phyloP scores from a whole-genome alignment of 1,139 yeast species.

The Maudiozyma humilis region DNA sequence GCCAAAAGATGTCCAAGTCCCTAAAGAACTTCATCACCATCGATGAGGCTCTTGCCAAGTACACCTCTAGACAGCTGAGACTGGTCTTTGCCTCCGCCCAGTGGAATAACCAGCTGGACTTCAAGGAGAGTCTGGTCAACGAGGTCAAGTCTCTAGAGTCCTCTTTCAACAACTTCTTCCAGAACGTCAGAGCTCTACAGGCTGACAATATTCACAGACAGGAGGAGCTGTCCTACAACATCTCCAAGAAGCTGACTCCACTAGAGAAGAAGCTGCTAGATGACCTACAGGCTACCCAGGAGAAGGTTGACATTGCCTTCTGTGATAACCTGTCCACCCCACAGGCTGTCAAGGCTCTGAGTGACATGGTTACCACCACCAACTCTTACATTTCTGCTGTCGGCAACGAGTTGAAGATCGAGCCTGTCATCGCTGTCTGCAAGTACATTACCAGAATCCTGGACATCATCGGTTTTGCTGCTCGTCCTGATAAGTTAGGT shows the following conservation, averaged over 20 bases:
- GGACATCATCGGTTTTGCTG: slow-evolving; percentile 64
- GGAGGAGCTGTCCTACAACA: slow-evolving; percentile 27
- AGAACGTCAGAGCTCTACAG: slow-evolving; percentile 69
- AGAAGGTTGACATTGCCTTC: slow-evolving; percentile 66
- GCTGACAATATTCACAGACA: slow-evolving; percentile 37
- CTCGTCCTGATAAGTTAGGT: slow-evolving; percentile 64
- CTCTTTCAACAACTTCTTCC: slow-evolving; percentile 71
- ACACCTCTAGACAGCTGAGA: slow-evolving; percentile 73
- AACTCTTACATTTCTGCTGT: slow-evolving; percentile 61
- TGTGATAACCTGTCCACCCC: slow-evolving; percentile 85
- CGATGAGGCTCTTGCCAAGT: slow-evolving; percentile 71
- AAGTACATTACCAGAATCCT: slow-evolving; percentile 65
- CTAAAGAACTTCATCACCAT: slow-evolving; percentile 92
- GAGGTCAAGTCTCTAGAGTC: slow-evolving; percentile 76
- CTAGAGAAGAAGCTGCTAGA: slow-evolving; percentile 49
- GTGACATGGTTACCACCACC: slow-evolving; percentile 60
- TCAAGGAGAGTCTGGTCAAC: slow-evolving; percentile 66
- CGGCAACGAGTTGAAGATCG: slow-evolving; percentile 49
- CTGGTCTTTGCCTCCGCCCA: slow-evolving; percentile 82
- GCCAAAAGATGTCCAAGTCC: slow-evolving; percentile 95
- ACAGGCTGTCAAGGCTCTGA: slow-evolving; percentile 53
- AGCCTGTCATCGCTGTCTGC: slow-evolving; percentile 56
- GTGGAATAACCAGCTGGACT: slow-evolving; percentile 91
- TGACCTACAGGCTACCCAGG: slow-evolving; percentile 48
- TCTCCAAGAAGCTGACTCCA: slow-evolving; percentile 47